Percentiles rank a stretch among this genome's conserved stretches.
These are phyloP conservation scores for Monosporascus ibericus DNA, from an alignment of 2,329 filamentous ascomycete genomes.

Conservation along the genomic window DNA sequence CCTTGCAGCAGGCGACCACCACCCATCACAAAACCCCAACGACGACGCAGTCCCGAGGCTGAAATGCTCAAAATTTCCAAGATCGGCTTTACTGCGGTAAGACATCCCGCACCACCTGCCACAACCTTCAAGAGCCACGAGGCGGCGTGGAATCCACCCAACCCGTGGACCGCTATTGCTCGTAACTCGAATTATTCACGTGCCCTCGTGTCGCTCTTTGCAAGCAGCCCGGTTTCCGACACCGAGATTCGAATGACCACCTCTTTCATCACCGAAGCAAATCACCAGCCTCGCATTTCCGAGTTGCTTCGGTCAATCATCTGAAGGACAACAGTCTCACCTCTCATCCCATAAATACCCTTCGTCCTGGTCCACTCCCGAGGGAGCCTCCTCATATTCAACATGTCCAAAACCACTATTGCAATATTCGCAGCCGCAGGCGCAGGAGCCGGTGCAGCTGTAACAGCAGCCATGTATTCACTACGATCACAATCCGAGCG, in stretches of 20 bases:
- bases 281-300: slow-evolving; percentile 4
- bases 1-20: neutral
- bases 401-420: slow-evolving; percentile 74
- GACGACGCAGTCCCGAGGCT: neutral
- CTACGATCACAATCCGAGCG: slow-evolving; percentile 37
- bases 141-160: neutral
- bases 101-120: neutral
- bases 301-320: neutral
- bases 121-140: neutral
- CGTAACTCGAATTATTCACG: neutral
- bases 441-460: slow-evolving; percentile 68
- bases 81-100: neutral
- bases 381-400: slow-evolving; percentile 19
- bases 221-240: neutral
- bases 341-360: slow-evolving; percentile 14
- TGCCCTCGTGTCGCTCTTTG: neutral
- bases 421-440: slow-evolving; percentile 70
- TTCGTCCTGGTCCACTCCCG: slow-evolving; percentile 2
- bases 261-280: neutral
- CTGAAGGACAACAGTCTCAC: neutral
- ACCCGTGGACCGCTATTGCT: neutral
- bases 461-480: slow-evolving; percentile 64
- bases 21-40: neutral
- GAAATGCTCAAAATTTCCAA: neutral
- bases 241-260: neutral